Evolutionary conservation across 148 eudicot genomes (phyloP), one percentile per base, ranked within the genome.

Genomic region (Euryodendron excelsum): DNA sequence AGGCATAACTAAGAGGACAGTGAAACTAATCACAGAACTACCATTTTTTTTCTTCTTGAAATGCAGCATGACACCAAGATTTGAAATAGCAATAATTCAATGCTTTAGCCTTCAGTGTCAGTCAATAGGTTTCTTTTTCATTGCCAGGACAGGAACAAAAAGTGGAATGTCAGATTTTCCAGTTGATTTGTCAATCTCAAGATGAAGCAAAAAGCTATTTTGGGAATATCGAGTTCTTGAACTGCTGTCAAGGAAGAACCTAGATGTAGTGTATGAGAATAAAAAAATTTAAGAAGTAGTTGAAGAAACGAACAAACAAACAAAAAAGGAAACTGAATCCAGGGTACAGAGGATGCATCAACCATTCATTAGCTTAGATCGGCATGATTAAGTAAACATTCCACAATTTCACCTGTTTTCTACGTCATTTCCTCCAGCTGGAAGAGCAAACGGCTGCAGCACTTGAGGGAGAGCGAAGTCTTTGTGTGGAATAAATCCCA

Each of bases 391-490:
- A 44, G 56, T 69, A 34, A 72, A 50, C 2, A 5, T 20, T 10
- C n/a, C 20, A 33, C 9, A n/a, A 79, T 44, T 17, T 1, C 79
- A 90, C 98, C 98, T 93, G 81, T 93, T 93, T 56, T 84, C 92
- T 20, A 88, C 65, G 72, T 93, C 96, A 80, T 95, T 93, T 81
- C 96, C 99, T 69, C 99, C 99, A 76, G 92, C 91, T 39, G 97
- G 94, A 83, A 95, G 96, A 66, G 94, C 96, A 87, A 93, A 95
- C 4, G 97, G 99, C 87, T 95, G 99, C 70, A 93, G 80, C 56
- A 93, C 90, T 95, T 93, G 99, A 56, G 99, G 99, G 77, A 93
- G 90, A 77, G 97, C 96, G 82, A 95, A 90, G 79, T 95, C 99
- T 78, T 93, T 95, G 84, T 95, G 97, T 53, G 99, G 99, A 81